These are phyloP conservation scores for Plasmodium adleri DNA, from an alignment of 169 alveolate genomes.

Conservation along the genomic window DNA sequence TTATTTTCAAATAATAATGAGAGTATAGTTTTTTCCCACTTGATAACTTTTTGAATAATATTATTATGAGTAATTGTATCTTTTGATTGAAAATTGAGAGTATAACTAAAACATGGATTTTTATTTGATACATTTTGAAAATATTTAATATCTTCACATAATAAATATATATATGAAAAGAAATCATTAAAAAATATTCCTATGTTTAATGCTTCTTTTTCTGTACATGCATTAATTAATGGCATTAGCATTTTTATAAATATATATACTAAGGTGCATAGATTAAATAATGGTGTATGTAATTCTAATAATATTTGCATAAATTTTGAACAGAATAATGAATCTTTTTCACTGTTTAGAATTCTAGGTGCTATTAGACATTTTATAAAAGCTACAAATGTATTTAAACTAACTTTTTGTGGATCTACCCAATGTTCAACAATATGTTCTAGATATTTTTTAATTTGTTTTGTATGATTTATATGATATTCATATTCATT, in stretches of 20 bases:
- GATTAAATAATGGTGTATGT: conserved; percentile 45
- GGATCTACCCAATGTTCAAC: conserved; percentile 72
- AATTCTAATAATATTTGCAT: conserved; percentile 33
- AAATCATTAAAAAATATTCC: conserved; percentile 58
- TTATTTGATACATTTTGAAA: conserved; percentile 27
- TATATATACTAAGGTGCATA: conserved; percentile 34
- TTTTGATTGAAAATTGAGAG: conserved; percentile 49
- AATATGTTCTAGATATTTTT: conserved; percentile 24
- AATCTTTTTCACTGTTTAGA: conserved; percentile 64
- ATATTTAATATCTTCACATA: conserved; percentile 46
- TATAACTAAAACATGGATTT: conserved; percentile 59
- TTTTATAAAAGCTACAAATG: conserved; percentile 38
- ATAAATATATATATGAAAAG: conserved; percentile 33
- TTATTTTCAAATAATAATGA: conserved; percentile 52
- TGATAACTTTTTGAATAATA: conserved; percentile 16
- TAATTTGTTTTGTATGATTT: conserved; percentile 41
- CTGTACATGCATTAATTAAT: conserved; percentile 68
- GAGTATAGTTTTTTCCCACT: conserved; percentile 51
- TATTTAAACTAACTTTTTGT: conserved; percentile 28
- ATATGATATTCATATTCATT: conserved; percentile 55
- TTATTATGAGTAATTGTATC: conserved; percentile 26
- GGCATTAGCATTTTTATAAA: conserved; percentile 63
- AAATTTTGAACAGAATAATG: conserved; percentile 54
- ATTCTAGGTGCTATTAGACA: conserved; percentile 63
- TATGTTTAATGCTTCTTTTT: conserved; percentile 52